Conservation (phyloP, 2,329 filamentous ascomycete genomes). For the Neobulgaria alba region DNA sequence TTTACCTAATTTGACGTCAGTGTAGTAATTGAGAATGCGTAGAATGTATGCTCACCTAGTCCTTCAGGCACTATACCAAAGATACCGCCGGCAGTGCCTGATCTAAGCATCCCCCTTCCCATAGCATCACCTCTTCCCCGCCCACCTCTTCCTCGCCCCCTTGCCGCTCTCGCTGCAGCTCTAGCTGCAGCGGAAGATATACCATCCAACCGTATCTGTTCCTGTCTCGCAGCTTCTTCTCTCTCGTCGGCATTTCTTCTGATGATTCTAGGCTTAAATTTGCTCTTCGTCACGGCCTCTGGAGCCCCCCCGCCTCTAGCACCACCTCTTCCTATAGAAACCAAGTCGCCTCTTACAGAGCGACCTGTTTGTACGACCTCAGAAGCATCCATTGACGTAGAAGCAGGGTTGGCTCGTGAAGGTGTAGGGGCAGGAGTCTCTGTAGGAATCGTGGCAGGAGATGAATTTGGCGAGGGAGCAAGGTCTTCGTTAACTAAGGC, state of each 20-base stretch:
- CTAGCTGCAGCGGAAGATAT: constrained; percentile 11
- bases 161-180: constrained; percentile 11
- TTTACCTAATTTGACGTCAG: background rate
- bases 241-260: constrained; percentile 21
- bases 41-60: constrained; percentile 14
- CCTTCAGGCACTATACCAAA: constrained; percentile 18
- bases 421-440: constrained; percentile 26
- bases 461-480: constrained; percentile 21
- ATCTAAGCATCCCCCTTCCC: constrained; percentile 16
- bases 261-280: constrained; percentile 28
- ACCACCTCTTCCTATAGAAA: too few species aligned
- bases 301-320: constrained; percentile 6
- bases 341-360: constrained; percentile 12
- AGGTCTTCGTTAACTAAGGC: constrained; percentile 9
- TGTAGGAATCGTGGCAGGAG: constrained; percentile 22
- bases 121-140: constrained; percentile 28
- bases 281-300: constrained; percentile 10
- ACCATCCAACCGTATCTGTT: constrained; percentile 9
- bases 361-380: constrained; percentile 1
- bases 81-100: constrained; percentile 11
- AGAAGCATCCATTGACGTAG: background rate
- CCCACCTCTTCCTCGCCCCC: constrained; percentile 16
- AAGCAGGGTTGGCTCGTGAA: constrained; percentile 8
- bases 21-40: background rate
- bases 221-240: constrained; percentile 17